phyloP scores from a whole-genome alignment of 2,329 filamentous ascomycete species.

The Xylariaceae sp. region DNA sequence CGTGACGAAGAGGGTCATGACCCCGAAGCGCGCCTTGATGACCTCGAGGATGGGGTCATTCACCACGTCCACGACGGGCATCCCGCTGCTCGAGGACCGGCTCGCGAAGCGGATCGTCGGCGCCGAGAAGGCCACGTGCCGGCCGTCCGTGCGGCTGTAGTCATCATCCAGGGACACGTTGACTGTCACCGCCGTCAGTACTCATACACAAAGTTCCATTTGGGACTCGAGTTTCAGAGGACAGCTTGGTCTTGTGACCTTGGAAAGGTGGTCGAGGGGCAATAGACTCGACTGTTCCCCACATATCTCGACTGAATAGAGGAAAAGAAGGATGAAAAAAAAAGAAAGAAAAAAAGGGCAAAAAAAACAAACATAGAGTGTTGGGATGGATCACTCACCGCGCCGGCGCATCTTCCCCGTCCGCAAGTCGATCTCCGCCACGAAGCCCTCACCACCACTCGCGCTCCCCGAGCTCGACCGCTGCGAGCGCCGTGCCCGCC shows the following conservation, averaged over 20 bases:
- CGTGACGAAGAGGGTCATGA: conserved; percentile 17
- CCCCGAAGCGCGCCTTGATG: conserved; percentile 15
- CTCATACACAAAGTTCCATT: too few species aligned
- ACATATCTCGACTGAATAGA: too few species aligned
- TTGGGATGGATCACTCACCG: too few species aligned
- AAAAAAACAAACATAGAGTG: too few species aligned
- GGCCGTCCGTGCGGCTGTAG: conserved; percentile 12
- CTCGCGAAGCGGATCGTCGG: conserved; percentile 19
- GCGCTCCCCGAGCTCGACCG: too few species aligned
- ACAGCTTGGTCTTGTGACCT: too few species aligned
- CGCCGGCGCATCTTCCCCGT: conserved; percentile 19
- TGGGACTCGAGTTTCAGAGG: too few species aligned
- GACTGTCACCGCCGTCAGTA: too few species aligned
- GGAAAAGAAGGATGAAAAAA: too few species aligned
- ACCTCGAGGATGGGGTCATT: conserved; percentile 14
- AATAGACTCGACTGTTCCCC: too few species aligned
- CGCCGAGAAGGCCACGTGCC: conserved; percentile 17
- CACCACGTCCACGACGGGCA: conserved; percentile 16
- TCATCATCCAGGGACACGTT: conserved; percentile 16
- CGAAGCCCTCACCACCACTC: conserved; percentile 15
- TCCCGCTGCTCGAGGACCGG: conserved; percentile 15
- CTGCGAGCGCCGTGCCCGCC: conserved; percentile 1
- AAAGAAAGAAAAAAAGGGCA: too few species aligned
- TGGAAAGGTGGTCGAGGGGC: too few species aligned
- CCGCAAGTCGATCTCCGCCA: conserved; percentile 20